Conservation (phyloP, 169 alveolate species). For the Plasmodium cynomolgi region DNA sequence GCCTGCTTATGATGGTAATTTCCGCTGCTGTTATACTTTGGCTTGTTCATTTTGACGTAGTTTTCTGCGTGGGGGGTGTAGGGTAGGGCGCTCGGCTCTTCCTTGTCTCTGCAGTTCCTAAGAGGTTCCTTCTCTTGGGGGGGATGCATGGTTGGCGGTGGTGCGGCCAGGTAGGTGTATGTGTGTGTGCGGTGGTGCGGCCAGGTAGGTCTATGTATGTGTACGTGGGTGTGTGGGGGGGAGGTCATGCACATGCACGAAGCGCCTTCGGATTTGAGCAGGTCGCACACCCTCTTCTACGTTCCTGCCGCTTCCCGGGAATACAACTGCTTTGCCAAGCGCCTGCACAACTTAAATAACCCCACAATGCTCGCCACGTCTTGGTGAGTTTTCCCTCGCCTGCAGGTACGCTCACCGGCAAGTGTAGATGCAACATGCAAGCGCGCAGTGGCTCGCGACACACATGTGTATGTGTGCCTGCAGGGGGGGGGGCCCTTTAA, state of each 20-base stretch:
- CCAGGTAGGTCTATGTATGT: not conserved
- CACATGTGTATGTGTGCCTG: not conserved
- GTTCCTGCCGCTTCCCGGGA: not conserved
- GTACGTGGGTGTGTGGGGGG: not conserved
- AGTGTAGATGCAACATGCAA: slow-evolving; percentile 8
- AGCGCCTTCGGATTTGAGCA: not conserved
- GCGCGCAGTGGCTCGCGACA: not conserved
- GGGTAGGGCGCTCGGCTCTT: not conserved
- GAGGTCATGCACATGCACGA: not conserved
- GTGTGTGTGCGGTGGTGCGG: not conserved
- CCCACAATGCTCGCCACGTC: not conserved
- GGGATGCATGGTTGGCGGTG: slow-evolving; percentile 12
- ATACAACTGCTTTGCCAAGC: not conserved
- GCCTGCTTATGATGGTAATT: not conserved
- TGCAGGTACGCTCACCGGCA: not conserved
- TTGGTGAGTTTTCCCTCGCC: not conserved
- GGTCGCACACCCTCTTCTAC: not conserved
- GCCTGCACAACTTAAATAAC: not conserved
- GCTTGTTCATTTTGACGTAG: slow-evolving; percentile 5
- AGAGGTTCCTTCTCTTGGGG: slow-evolving; percentile 9
- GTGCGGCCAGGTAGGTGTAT: not conserved
- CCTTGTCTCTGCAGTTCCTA: not conserved
- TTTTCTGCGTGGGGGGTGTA: not conserved
- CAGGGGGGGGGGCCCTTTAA: not conserved
- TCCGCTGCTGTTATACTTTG: not conserved